Conservation (phyloP, 192 early-diverging fungal species). For the Allomyces javanicus region DNA sequence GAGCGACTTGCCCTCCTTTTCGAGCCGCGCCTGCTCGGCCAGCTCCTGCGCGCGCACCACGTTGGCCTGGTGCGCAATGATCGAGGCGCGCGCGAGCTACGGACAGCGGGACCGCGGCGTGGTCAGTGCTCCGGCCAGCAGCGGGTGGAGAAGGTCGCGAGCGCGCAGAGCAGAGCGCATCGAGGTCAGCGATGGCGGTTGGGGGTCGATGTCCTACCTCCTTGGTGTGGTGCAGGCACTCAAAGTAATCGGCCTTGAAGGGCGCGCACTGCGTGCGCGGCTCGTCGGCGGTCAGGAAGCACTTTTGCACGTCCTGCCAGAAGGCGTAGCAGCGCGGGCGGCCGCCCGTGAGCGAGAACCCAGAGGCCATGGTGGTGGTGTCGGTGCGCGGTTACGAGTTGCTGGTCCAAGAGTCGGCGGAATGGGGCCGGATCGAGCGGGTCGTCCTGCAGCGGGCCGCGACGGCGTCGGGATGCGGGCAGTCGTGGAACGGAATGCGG, state of each 20-base stretch:
- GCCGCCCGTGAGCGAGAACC: slow-evolving; percentile 33
- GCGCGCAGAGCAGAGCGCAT: no score
- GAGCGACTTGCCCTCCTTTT: neutral
- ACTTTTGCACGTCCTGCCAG: slow-evolving; percentile 36
- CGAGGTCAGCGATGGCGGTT: no score
- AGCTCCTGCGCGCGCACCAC: neutral
- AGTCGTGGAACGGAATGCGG: no score
- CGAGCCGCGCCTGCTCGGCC: neutral
- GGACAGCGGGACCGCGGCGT: no score
- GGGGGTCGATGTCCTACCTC: slow-evolving; percentile 15
- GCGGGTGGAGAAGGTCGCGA: no score
- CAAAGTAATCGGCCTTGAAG: slow-evolving; percentile 35
- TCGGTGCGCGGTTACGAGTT: no score
- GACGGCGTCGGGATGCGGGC: no score
- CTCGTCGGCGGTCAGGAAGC: slow-evolving; percentile 25
- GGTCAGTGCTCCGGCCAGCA: no score
- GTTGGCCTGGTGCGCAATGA: neutral
- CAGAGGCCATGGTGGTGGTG: slow-evolving; percentile 15
- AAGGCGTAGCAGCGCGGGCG: slow-evolving; percentile 37
- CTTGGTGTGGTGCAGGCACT: slow-evolving; percentile 36
- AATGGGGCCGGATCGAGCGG: no score
- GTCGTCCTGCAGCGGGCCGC: no score
- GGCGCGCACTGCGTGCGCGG: slow-evolving; percentile 16
- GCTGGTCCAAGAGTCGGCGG: no score
- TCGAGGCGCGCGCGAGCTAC: neutral